These are phyloP conservation scores for Leccinum sublutescens DNA, from an alignment of 768 basidiomycete genomes.

Conservation along the genomic window DNA sequence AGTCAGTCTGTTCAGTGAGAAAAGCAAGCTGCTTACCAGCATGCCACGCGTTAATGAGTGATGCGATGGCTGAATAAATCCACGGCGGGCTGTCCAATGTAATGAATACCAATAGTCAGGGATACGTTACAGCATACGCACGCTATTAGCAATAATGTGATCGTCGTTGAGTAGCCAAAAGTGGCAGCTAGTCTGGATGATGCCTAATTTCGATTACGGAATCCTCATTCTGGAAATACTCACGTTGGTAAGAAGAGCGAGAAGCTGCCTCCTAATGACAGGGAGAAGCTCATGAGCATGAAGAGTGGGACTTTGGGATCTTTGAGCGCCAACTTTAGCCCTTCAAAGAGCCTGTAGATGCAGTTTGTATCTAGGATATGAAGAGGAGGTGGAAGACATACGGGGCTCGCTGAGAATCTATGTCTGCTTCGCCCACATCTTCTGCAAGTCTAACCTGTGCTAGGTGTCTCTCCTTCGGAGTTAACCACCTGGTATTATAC, in stretches of 20 bases:
- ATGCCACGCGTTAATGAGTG: conserved; percentile 29
- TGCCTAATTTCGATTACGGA: neutral
- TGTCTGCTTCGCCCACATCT: conserved; percentile 26
- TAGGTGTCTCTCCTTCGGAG: conserved; percentile 46
- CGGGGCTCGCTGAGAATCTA: conserved; percentile 56
- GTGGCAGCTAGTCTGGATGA: conserved; percentile 45
- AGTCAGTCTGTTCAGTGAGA: neutral
- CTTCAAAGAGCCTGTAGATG: conserved; percentile 14
- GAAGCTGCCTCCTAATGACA: conserved; percentile 58
- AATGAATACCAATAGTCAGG: neutral
- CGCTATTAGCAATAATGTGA: conserved; percentile 59
- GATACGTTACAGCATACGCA: conserved; percentile 31
- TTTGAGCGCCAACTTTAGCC: neutral
- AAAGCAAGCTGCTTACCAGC: conserved; percentile 36
- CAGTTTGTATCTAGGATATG: neutral
- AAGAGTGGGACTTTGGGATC: conserved; percentile 40
- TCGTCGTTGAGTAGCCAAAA: conserved; percentile 39
- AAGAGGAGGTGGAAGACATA: conserved; percentile 31
- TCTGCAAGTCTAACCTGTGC: conserved; percentile 66
- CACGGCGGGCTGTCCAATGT: conserved; percentile 52
- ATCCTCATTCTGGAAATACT: neutral
- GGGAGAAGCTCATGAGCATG: conserved; percentile 51
- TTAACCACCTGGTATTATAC: conserved; percentile 61
- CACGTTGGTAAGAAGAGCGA: conserved; percentile 50
- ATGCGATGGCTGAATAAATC: conserved; percentile 50